A percentile compares a stretch with the other conserved stretches of the same genome.
Evolutionary conservation across 208 protist species (phyloP).

Genomic region (Trichomonas tenax): DNA sequence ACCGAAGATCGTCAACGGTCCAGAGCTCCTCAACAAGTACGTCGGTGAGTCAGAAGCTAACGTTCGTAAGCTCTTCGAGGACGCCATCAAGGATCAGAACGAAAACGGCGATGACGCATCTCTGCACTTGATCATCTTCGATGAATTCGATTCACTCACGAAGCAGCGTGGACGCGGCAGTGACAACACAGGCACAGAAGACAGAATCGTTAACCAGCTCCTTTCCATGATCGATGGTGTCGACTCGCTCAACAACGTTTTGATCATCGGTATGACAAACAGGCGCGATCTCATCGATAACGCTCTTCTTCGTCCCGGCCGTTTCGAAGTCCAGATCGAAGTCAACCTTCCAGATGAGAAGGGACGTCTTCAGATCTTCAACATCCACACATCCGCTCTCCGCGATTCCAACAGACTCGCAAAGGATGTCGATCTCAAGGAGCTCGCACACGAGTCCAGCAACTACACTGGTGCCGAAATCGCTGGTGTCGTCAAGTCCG

Average conservation of each 20-base stretch:
- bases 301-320: conserved; percentile 89
- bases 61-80: conserved; percentile 92
- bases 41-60: conserved; percentile 97
- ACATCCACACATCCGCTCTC: conserved; percentile 89
- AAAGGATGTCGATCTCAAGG: conserved; percentile 66
- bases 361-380: conserved; percentile 89
- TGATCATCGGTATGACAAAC: conserved; percentile 99
- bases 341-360: conserved; percentile 85
- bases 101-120: conserved; percentile 43
- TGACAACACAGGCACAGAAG: conserved; percentile 74
- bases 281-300: conserved; percentile 96
- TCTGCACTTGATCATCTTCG: conserved; percentile 98
- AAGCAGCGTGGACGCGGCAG: conserved; percentile 71
- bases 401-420: conserved; percentile 51
- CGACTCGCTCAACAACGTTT: conserved; percentile 94
- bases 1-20: conserved; percentile 83
- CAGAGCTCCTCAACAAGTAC: conserved; percentile 81
- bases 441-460: conserved; percentile 75
- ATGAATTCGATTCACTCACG: conserved; percentile 99
- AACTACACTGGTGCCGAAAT: conserved; percentile 76
- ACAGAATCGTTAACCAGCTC: conserved; percentile 96
- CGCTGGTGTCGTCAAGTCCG: conserved; percentile 59
- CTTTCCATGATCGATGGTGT: conserved; percentile 92
- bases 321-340: conserved; percentile 94
- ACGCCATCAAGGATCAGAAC: conserved; percentile 74